Percentiles rank a stretch among this genome's conserved stretches.
phyloP scores from a whole-genome alignment of 179 eudicot species.

The Monotropa hypopitys region DNA sequence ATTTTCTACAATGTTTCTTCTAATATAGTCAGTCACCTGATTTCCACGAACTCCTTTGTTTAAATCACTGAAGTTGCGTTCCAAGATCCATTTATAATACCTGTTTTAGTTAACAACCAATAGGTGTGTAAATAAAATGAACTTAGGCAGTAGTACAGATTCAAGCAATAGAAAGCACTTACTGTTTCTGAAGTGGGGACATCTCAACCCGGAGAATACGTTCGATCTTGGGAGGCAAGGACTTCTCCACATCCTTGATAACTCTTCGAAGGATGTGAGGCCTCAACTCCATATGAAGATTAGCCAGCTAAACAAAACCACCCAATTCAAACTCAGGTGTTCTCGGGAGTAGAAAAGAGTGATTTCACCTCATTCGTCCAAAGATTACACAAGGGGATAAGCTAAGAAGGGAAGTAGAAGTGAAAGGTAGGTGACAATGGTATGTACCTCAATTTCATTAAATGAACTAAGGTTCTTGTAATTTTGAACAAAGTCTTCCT shows the following conservation, averaged over 20 bases:
- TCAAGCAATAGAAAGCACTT: constrained; percentile 14
- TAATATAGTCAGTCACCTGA: constrained; percentile 45
- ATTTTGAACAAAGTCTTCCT: constrained; percentile 87
- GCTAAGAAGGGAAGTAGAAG: not conserved
- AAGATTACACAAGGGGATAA: not conserved
- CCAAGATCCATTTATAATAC: constrained; percentile 99
- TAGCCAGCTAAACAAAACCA: constrained; percentile 56
- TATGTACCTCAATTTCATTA: constrained; percentile 76
- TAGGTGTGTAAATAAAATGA: not conserved
- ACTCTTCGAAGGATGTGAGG: constrained; percentile 98
- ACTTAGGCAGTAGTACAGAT: constrained; percentile 1
- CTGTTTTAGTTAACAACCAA: constrained; percentile 21
- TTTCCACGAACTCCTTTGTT: constrained; percentile 98
- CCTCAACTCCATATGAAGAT: constrained; percentile 95
- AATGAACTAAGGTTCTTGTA: constrained; percentile 97
- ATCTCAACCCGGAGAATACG: constrained; percentile 96
- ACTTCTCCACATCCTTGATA: constrained; percentile 98
- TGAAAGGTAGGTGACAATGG: not conserved
- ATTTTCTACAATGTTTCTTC: no score
- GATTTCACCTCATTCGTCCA: not conserved
- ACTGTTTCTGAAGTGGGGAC: constrained; percentile 99
- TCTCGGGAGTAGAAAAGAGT: not conserved
- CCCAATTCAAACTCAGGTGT: constrained; percentile 8
- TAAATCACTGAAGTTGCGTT: constrained; percentile 91
- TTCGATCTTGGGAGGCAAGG: constrained; percentile 97